phyloP scores from a whole-genome alignment of 495 filamentous ascomycete genomes.

The Talaromyces adpressus region DNA sequence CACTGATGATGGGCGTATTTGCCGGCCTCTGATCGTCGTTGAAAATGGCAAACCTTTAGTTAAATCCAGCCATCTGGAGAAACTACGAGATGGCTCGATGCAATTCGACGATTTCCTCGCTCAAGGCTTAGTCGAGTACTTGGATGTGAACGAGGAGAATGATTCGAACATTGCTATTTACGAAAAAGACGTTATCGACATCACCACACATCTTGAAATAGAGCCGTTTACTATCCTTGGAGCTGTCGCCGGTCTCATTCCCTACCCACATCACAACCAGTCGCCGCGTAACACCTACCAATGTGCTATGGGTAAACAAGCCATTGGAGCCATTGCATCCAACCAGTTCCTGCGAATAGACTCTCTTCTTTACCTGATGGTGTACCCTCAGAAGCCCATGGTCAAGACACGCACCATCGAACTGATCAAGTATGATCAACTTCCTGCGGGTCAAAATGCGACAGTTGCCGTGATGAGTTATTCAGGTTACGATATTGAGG shows the following conservation, averaged over 20 bases:
- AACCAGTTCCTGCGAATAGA: slow-evolving; percentile 97
- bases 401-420: slow-evolving; percentile 96
- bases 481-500: slow-evolving; percentile 98
- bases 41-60: slow-evolving; percentile 77
- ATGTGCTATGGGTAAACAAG: slow-evolving; percentile 99
- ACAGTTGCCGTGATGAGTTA: slow-evolving; percentile 99
- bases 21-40: slow-evolving; percentile 89
- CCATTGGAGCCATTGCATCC: slow-evolving; percentile 93
- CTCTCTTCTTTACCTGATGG: slow-evolving; percentile 89
- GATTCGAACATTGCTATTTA: slow-evolving; percentile 87
- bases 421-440: slow-evolving; percentile 92
- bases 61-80: slow-evolving; percentile 63
- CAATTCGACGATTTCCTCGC: slow-evolving; percentile 90
- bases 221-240: slow-evolving; percentile 96
- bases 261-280: slow-evolving; percentile 98
- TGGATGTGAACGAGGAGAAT: slow-evolving; percentile 98
- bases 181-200: slow-evolving; percentile 69
- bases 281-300: slow-evolving; percentile 98
- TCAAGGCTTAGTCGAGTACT: slow-evolving; percentile 85
- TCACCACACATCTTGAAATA: slow-evolving; percentile 91
- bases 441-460: slow-evolving; percentile 93
- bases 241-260: slow-evolving; percentile 94
- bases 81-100: slow-evolving; percentile 71
- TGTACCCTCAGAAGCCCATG: slow-evolving; percentile 96
- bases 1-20: slow-evolving; percentile 94